Conservation (phyloP, 2,329 filamentous ascomycete genomes). For the Apiospora rasikravindrae region DNA sequence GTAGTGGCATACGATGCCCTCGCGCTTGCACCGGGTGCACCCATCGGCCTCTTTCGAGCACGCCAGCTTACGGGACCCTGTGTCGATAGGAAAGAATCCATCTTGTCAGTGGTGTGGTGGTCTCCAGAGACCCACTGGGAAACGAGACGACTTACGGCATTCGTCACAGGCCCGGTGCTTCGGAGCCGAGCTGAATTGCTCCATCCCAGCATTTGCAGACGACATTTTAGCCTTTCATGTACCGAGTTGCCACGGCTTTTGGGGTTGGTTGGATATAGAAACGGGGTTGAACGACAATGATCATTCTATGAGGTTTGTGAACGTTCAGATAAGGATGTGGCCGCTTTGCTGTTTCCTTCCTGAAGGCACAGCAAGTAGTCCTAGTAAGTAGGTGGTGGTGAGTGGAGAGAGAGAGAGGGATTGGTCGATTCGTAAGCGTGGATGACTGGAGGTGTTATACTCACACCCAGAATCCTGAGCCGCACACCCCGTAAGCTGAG, state of each 20-base stretch:
- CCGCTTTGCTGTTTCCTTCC: not conserved
- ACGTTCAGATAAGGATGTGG: not conserved
- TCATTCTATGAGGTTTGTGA: not conserved
- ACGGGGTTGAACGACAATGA: not conserved
- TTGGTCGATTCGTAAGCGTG: conserved; percentile 4
- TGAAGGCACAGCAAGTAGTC: not conserved
- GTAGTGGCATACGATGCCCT: conserved; percentile 64
- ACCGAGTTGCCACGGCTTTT: not conserved
- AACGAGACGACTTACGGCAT: conserved; percentile 55
- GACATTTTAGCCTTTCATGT: not conserved
- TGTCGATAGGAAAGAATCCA: not conserved
- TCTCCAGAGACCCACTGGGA: conserved; percentile 1
- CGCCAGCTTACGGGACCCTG: conserved; percentile 67
- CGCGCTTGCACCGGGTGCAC: conserved; percentile 63
- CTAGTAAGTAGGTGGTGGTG: not conserved
- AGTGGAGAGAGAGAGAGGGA: conserved; percentile 6
- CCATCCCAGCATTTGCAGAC: conserved; percentile 1
- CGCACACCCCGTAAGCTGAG: not conserved
- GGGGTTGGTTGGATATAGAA: not conserved
- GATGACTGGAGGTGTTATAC: not conserved
- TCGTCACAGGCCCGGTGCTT: conserved; percentile 71
- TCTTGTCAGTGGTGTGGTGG: not conserved
- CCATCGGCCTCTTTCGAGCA: conserved; percentile 67
- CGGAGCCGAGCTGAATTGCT: conserved; percentile 28
- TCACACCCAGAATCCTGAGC: not conserved